Evolutionary conservation across 352 stramenopile species (phyloP).

Genomic region (Globisporangium acanthophoron): DNA sequence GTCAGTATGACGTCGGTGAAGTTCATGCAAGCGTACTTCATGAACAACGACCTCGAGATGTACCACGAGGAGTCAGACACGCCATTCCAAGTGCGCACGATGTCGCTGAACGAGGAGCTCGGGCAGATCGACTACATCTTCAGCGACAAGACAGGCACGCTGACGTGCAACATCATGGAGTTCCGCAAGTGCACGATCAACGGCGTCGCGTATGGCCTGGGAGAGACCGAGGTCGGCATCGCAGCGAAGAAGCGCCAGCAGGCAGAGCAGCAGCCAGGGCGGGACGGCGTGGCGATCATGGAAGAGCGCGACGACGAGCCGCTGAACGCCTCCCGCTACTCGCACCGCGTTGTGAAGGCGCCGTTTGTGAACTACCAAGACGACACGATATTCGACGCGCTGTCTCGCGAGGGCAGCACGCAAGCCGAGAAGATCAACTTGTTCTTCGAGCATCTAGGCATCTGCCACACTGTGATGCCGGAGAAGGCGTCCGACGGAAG

Average conservation of each 20-base stretch:
- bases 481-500: constrained; percentile 89
- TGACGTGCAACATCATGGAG: constrained; percentile 96
- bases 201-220: constrained; percentile 89
- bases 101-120: constrained; percentile 92
- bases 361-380: constrained; percentile 89
- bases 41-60: constrained; percentile 91
- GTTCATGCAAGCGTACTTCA: constrained; percentile 90
- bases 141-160: constrained; percentile 93
- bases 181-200: constrained; percentile 96
- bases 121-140: constrained; percentile 94
- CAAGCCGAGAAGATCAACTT: constrained; percentile 46
- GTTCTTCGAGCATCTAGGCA: constrained; percentile 86
- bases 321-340: constrained; percentile 16
- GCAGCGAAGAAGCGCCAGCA: constrained; percentile 58
- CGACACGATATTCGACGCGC: constrained; percentile 62
- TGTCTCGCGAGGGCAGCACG: constrained; percentile 27
- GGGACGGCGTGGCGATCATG: constrained; percentile 17
- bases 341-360: constrained; percentile 56
- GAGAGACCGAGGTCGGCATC: constrained; percentile 82
- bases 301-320: constrained; percentile 31
- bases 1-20: constrained; percentile 92
- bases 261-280: constrained; percentile 22
- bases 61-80: constrained; percentile 93
- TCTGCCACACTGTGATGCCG: constrained; percentile 97
- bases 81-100: constrained; percentile 87